A percentile compares a stretch with the other conserved stretches of the same genome.
Evolutionary conservation across 371 early-diverging fungal species (phyloP).

Genomic region (Circinella umbellata): DNA sequence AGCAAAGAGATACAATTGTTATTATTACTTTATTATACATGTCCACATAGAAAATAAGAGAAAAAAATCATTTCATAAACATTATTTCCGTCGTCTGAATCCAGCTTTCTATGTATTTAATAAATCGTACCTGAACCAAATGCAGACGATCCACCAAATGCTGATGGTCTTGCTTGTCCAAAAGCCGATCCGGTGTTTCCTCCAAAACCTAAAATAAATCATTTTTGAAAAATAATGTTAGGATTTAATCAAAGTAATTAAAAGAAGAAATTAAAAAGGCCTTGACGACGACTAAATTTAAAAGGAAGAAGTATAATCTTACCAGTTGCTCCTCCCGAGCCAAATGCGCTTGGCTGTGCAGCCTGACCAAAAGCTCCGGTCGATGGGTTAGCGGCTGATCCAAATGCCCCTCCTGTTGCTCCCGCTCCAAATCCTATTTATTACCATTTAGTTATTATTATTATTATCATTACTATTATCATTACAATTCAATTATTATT

Average conservation of each 20-base stretch:
- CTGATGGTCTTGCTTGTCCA: constrained; percentile 49
- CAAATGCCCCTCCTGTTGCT: constrained; percentile 46
- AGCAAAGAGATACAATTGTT: too few relatives aligned
- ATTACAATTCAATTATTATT: not conserved
- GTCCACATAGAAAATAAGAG: not conserved
- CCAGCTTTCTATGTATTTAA: not conserved
- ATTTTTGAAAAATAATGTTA: not conserved
- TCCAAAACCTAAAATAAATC: constrained; percentile 29
- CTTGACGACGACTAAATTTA: not conserved
- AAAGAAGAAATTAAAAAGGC: not conserved
- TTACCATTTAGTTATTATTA: not conserved
- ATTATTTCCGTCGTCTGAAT: not conserved
- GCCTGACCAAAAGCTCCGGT: constrained; percentile 58
- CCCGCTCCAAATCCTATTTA: constrained; percentile 52
- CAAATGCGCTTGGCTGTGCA: constrained; percentile 46
- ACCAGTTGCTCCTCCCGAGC: constrained; percentile 37
- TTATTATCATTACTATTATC: not conserved
- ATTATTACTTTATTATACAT: too few relatives aligned
- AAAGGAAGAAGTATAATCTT: constrained; percentile 4
- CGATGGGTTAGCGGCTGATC: constrained; percentile 7
- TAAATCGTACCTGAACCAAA: constrained; percentile 43
- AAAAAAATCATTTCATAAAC: not conserved
- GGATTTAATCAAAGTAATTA: not conserved
- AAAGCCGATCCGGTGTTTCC: constrained; percentile 49
- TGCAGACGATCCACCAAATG: constrained; percentile 39